phyloP scores from a whole-genome alignment of 2,329 filamentous ascomycete species.

The Cladosporium sp. region DNA sequence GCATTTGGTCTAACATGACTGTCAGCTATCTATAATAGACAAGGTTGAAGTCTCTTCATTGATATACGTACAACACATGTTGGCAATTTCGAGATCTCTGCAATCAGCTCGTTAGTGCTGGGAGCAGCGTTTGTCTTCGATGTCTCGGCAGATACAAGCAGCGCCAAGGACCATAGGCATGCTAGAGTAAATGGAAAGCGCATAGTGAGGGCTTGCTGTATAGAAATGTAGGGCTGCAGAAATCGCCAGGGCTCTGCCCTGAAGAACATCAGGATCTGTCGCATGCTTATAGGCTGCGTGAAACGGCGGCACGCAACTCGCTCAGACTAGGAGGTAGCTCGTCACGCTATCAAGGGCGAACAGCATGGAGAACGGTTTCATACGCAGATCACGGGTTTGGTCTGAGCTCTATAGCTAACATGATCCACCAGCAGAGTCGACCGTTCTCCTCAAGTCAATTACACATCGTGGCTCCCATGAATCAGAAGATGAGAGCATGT shows the following conservation, averaged over 20 bases:
- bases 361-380: neutral
- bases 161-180: neutral
- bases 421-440: neutral
- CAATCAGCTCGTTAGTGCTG: neutral
- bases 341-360: neutral
- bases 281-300: neutral
- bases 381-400: neutral
- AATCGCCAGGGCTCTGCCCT: neutral
- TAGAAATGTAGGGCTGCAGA: neutral
- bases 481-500: neutral
- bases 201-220: neutral
- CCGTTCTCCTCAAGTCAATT: neutral
- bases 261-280: neutral
- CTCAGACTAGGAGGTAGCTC: neutral
- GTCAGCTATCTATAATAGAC: neutral
- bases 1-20: neutral
- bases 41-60: neutral
- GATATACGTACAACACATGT: constrained; percentile 7
- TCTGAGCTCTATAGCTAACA: neutral
- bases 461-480: neutral
- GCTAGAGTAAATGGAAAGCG: neutral
- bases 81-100: constrained; percentile 1
- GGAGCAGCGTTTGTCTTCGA: neutral
- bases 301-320: neutral
- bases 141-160: constrained; percentile 1